Percentiles rank a stretch among this genome's conserved stretches.
Conservation (phyloP, 2,329 filamentous ascomycete genomes). For the Emergomyces pasteurianus region DNA sequence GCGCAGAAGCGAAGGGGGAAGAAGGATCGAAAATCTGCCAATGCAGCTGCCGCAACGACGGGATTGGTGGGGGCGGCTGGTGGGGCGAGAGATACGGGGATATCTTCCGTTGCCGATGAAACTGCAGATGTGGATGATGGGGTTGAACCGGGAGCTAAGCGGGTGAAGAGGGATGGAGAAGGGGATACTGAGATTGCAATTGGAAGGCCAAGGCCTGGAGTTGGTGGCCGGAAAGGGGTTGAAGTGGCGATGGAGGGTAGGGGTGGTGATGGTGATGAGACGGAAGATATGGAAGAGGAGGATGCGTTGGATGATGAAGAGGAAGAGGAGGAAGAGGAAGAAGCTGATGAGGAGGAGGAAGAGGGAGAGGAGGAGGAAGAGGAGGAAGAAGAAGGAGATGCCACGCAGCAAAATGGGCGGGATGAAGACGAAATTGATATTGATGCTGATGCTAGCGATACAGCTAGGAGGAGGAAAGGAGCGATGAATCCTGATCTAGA, state of each 20-base stretch:
- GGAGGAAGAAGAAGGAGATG: constrained; percentile 17
- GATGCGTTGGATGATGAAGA: constrained; percentile 10
- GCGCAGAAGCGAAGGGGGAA: constrained; percentile 25
- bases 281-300: constrained; percentile 18
- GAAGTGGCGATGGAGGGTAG: constrained; percentile 1
- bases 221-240: constrained; percentile 4
- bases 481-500: constrained; percentile 21
- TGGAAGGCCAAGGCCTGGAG: constrained; percentile 6
- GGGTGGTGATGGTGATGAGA: constrained; percentile 7
- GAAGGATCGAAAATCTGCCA: constrained; percentile 31
- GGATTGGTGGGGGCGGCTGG: constrained; percentile 34
- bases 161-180: constrained; percentile 14
- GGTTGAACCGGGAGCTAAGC: constrained; percentile 34
- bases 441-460: constrained; percentile 13
- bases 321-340: constrained; percentile 13
- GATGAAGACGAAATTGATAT: constrained; percentile 8
- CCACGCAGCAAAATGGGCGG: constrained; percentile 10
- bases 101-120: constrained; percentile 39
- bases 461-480: constrained; percentile 14
- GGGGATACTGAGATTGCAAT: constrained; percentile 13
- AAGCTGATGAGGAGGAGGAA: constrained; percentile 15
- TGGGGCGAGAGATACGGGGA: constrained; percentile 38
- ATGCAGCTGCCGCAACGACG: not conserved
- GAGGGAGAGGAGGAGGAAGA: constrained; percentile 17
- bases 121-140: constrained; percentile 42